A percentile compares a stretch with the other conserved stretches of the same genome.
Conservation (phyloP, 768 basidiomycete genomes). For the Lepiota brunneoincarnata region DNA sequence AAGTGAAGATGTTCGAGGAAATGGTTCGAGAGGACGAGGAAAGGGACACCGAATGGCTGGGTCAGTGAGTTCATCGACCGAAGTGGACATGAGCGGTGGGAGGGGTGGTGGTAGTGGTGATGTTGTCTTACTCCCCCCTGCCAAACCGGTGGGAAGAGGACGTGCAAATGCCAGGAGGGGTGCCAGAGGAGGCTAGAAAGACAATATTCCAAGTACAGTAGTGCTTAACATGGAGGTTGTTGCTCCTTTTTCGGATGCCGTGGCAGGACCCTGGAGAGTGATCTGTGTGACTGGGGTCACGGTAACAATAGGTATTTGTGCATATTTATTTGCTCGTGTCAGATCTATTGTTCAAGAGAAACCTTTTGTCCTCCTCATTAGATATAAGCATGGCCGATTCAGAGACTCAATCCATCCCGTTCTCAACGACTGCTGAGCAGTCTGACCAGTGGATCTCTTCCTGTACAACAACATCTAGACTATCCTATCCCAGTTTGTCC, state of each 20-base stretch:
- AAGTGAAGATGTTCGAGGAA: neutral
- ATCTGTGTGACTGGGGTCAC: slow-evolving; percentile 1
- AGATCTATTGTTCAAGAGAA: neutral
- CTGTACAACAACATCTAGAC: slow-evolving; percentile 12
- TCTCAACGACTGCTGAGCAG: slow-evolving; percentile 13
- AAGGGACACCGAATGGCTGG: slow-evolving; percentile 2
- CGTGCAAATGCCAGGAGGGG: slow-evolving; percentile 8
- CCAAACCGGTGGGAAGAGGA: slow-evolving; percentile 14
- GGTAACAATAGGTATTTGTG: slow-evolving; percentile 11
- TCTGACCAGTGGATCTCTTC: slow-evolving; percentile 3
- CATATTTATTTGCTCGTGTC: slow-evolving; percentile 8
- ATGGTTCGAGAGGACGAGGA: slow-evolving; percentile 1
- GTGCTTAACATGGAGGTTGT: neutral
- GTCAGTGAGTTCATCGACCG: neutral
- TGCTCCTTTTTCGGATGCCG: slow-evolving; percentile 8
- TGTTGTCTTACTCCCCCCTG: slow-evolving; percentile 8
- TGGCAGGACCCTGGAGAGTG: neutral
- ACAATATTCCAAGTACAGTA: neutral
- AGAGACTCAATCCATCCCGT: slow-evolving; percentile 13
- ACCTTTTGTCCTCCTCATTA: slow-evolving; percentile 11
- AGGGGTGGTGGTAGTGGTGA: neutral
- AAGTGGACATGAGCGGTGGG: slow-evolving; percentile 3
- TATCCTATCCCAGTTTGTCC: slow-evolving; percentile 14
- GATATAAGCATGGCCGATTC: slow-evolving; percentile 20
- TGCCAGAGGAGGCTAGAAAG: neutral